Evolutionary conservation across 257 asterid species (phyloP), one percentile per base, ranked within the genome.

Genomic region (Cordia subcordata): DNA sequence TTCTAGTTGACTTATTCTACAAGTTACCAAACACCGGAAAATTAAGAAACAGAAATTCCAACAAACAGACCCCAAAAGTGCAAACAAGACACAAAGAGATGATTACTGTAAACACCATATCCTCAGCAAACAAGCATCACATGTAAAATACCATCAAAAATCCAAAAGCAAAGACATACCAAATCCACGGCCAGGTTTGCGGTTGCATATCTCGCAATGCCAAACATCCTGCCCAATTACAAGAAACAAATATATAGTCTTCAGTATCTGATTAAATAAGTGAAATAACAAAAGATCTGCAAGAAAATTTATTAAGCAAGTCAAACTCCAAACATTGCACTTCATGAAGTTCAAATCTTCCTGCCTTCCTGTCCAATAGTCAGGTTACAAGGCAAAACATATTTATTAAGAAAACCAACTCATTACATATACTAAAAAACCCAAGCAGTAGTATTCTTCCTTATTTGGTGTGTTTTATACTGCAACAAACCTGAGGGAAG

Each of bases 181-280:
- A 65, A 84, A 86, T 73, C 95, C 95, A 67, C 94, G 95, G 17
- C 93, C 94, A 39, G 95, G 95, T 82, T 76, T 86, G 52, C 85
- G 79, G 59, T 78, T 86, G 86, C 95, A 86, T 61, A 86, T 86
- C 71, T 84, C 90, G 59, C 95, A 86, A 37, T 84, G 95, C 95
- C 95, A 86, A 54, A 84, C 83, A 69, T 86, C 95, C 95, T 86
- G 78, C 85, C 81, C 49, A 22, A 22, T 55, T 53, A 10, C 12
- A 10, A 21, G 47, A 8, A 52, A 52, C 8, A 8, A 42, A 1
- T 27, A 42, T 11, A 42, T 11, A 42, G 47, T 42, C 47, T 42
- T 27, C 3, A 27, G 6, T 27, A 27, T 27, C 35, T 27, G 35
- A 27, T 1, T 27, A 27, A 27, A 27, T 27, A 27, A 27, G 35